Conservation (phyloP, 2,329 filamentous ascomycete genomes). For the Xylariaceae sp. region DNA sequence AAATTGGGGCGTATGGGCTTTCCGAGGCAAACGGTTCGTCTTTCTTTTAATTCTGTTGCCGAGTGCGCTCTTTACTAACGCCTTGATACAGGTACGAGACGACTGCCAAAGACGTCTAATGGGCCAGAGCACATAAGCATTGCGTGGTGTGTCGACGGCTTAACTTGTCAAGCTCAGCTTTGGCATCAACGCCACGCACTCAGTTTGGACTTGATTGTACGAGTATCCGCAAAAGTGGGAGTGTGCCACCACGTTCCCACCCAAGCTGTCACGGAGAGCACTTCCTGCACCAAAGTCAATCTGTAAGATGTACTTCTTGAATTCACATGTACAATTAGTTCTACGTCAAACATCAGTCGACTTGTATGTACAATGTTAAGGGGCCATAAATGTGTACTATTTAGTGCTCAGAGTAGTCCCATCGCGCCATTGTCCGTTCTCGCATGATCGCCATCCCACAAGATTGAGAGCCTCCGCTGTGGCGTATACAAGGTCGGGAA, state of each 20-base stretch:
- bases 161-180: constrained; percentile 3
- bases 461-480: no score
- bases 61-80: constrained; percentile 29
- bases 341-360: no score
- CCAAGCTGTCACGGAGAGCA: neutral
- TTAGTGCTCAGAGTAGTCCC: no score
- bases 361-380: no score
- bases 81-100: constrained; percentile 52
- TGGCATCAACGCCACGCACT: neutral
- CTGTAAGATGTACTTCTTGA: neutral
- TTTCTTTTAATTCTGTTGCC: neutral
- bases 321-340: neutral
- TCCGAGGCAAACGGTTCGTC: constrained; percentile 87
- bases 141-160: neutral
- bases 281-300: neutral
- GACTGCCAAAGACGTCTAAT: constrained; percentile 44
- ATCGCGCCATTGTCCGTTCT: no score
- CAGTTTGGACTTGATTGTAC: neutral
- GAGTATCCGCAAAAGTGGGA: neutral
- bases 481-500: no score
- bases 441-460: no score
- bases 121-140: constrained; percentile 1
- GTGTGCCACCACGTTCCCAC: neutral
- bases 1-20: constrained; percentile 97
- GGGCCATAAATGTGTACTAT: no score